Percentiles rank a stretch among this genome's conserved stretches.
phyloP scores from a whole-genome alignment of 2,329 filamentous ascomycete genomes.

The Grosmannia clavigera region DNA sequence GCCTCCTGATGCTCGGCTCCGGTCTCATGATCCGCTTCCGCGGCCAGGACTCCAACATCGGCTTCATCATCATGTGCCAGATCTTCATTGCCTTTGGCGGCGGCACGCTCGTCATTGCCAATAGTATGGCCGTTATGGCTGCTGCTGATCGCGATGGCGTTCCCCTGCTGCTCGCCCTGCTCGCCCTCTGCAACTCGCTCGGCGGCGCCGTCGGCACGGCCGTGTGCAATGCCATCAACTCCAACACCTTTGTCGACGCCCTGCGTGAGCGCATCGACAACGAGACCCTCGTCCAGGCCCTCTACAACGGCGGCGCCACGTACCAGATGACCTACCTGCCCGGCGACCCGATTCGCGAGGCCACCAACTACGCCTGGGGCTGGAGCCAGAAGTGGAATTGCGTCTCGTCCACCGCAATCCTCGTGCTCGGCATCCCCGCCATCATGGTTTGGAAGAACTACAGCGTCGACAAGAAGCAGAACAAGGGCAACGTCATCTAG shows the following conservation, averaged over 20 bases:
- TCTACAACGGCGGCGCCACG: slow-evolving; percentile 36
- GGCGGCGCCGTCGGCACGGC: slow-evolving; percentile 48
- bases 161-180: slow-evolving; percentile 43
- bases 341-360: slow-evolving; percentile 34
- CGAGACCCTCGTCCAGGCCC: slow-evolving; percentile 26
- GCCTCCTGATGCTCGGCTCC: slow-evolving; percentile 39
- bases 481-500: slow-evolving; percentile 13
- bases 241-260: slow-evolving; percentile 37
- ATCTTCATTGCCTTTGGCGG: slow-evolving; percentile 41
- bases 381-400: slow-evolving; percentile 35
- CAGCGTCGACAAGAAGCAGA: slow-evolving; percentile 12
- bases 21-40: slow-evolving; percentile 47
- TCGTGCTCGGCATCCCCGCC: slow-evolving; percentile 10
- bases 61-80: slow-evolving; percentile 46
- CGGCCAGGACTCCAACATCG: slow-evolving; percentile 32
- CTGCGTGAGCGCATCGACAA: slow-evolving; percentile 30
- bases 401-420: slow-evolving; percentile 29
- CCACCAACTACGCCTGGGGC: slow-evolving; percentile 46
- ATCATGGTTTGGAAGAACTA: slow-evolving; percentile 14
- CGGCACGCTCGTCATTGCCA: slow-evolving; percentile 43
- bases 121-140: slow-evolving; percentile 48
- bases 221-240: slow-evolving; percentile 50
- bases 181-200: slow-evolving; percentile 43
- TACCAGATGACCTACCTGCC: slow-evolving; percentile 36
- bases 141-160: slow-evolving; percentile 44